Percentiles rank a stretch among this genome's conserved stretches.
These are phyloP conservation scores for Aspergillus sp. DNA, from an alignment of 2,329 filamentous ascomycete species.

Conservation along the genomic window DNA sequence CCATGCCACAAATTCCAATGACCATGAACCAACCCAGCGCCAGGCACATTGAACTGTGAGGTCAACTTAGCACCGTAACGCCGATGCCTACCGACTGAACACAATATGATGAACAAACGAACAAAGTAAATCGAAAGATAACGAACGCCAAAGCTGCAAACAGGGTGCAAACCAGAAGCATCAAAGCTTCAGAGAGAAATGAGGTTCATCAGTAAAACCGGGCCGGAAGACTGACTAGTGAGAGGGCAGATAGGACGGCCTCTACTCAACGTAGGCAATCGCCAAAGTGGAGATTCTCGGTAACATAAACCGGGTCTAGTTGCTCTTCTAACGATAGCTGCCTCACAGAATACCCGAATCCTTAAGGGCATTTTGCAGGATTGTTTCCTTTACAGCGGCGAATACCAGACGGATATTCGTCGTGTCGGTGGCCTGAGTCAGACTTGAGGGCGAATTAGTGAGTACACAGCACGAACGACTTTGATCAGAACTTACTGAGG, in stretches of 20 bases:
- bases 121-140: slow-evolving; percentile 19
- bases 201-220: background rate
- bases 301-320: background rate
- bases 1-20: slow-evolving; percentile 23
- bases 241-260: background rate
- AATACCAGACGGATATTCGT: slow-evolving; percentile 98
- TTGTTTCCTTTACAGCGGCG: slow-evolving; percentile 97
- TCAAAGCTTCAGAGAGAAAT: too few species aligned
- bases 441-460: slow-evolving; percentile 54
- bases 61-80: slow-evolving; percentile 22
- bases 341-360: slow-evolving; percentile 87
- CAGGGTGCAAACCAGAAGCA: background rate
- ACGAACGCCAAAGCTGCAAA: slow-evolving; percentile 18
- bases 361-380: slow-evolving; percentile 95
- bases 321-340: background rate
- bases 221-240: slow-evolving; percentile 2
- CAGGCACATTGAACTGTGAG: slow-evolving; percentile 20
- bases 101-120: slow-evolving; percentile 16
- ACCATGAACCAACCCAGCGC: slow-evolving; percentile 25
- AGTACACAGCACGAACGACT: slow-evolving; percentile 9
- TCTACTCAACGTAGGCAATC: background rate
- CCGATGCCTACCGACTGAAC: slow-evolving; percentile 23
- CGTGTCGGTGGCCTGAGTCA: slow-evolving; percentile 98
- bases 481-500: slow-evolving; percentile 74
- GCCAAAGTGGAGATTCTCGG: background rate